These are phyloP conservation scores for Pythium phragmiticola DNA, from an alignment of 352 stramenopile species.

Conservation along the genomic window DNA sequence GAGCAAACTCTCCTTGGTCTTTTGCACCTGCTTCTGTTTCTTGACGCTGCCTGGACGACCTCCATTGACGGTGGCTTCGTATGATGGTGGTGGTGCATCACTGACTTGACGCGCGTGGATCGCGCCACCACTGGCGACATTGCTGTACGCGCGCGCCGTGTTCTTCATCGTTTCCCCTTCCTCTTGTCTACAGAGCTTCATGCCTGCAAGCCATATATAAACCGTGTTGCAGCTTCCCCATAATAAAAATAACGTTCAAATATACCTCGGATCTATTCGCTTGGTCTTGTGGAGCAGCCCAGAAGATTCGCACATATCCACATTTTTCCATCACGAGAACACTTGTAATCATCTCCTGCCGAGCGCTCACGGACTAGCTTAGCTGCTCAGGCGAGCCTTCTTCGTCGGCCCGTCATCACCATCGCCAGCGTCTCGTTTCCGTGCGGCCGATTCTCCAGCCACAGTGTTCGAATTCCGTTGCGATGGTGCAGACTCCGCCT, in stretches of 20 bases:
- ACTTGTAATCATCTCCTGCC: not conserved
- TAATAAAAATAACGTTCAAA: slow-evolving; percentile 20
- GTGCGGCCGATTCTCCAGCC: not conserved
- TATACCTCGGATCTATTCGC: slow-evolving; percentile 3
- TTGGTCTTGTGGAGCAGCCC: not conserved
- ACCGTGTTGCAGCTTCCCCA: not conserved
- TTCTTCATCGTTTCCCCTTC: slow-evolving; percentile 13
- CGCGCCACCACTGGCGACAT: not conserved
- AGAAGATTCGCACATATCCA: too few relatives aligned
- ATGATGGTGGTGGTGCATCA: not conserved
- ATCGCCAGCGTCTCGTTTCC: slow-evolving; percentile 1
- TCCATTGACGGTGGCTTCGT: not conserved
- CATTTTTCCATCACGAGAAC: too few relatives aligned
- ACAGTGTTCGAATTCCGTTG: not conserved
- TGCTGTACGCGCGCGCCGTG: slow-evolving; percentile 14
- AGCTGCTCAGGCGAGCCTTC: not conserved
- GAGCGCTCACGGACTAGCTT: not conserved
- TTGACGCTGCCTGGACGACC: slow-evolving; percentile 18
- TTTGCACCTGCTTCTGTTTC: slow-evolving; percentile 35
- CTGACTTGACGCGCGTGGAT: not conserved
- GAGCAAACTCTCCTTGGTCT: slow-evolving; percentile 38
- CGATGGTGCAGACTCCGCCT: not conserved
- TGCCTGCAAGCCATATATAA: not conserved
- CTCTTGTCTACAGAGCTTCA: not conserved
- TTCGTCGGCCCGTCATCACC: not conserved